Percentiles rank a stretch among this genome's conserved stretches.
phyloP scores from a whole-genome alignment of 805 yeast genomes.

The Yarrowia sp. region DNA sequence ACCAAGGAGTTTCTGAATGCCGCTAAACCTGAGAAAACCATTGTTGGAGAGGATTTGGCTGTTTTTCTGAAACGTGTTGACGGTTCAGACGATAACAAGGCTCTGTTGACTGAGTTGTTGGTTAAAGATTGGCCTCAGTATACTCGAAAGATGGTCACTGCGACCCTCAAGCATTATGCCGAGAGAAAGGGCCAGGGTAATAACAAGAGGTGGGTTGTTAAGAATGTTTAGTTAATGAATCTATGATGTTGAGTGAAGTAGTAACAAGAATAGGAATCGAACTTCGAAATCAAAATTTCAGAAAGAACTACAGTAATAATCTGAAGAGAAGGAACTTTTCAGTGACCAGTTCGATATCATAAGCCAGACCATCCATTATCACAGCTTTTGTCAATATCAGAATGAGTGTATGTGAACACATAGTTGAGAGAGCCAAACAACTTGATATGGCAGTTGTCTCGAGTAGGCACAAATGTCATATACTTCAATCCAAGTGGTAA shows the following conservation, averaged over 20 bases:
- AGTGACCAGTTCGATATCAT: too few relatives aligned
- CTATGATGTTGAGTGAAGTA: background rate
- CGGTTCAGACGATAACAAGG: slow-evolving; percentile 15
- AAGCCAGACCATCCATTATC: too few relatives aligned
- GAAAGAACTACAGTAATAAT: too few relatives aligned
- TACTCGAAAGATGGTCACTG: slow-evolving; percentile 5
- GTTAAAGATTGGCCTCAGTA: slow-evolving; percentile 4
- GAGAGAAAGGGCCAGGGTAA: slow-evolving; percentile 1
- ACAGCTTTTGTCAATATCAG: too few relatives aligned
- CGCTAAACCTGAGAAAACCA: slow-evolving; percentile 2
- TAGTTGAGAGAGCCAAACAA: too few relatives aligned
- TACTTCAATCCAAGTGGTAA: too few relatives aligned
- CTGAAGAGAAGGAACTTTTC: too few relatives aligned
- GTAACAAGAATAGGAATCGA: too few relatives aligned
- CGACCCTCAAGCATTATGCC: slow-evolving; percentile 3
- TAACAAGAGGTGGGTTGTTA: slow-evolving; percentile 8
- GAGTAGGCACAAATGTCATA: too few relatives aligned
- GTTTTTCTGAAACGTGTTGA: background rate
- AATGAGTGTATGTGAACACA: too few relatives aligned
- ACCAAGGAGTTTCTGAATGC: background rate
- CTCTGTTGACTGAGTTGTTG: background rate
- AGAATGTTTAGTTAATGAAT: background rate
- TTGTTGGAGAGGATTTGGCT: background rate
- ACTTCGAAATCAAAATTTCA: too few relatives aligned
- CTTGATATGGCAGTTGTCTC: too few relatives aligned